These are phyloP conservation scores for Chlamydomonas incerta DNA, from an alignment of 139 green algal species.

Conservation along the genomic window DNA sequence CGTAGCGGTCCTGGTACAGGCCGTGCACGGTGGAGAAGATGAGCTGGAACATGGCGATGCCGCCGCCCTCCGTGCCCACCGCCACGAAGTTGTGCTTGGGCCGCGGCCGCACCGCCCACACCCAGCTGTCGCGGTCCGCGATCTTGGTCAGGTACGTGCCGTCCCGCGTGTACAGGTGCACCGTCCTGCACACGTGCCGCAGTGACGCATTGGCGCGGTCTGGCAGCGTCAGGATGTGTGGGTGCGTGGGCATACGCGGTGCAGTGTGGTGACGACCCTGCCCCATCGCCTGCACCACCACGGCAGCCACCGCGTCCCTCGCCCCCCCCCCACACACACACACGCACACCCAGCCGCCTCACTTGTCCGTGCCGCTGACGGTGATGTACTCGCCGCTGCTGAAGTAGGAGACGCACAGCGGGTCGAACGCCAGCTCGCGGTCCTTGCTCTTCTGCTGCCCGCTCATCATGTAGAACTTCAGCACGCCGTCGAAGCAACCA, in stretches of 20 bases:
- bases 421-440: slow-evolving; percentile 67
- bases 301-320: too few relatives aligned
- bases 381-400: slow-evolving; percentile 75
- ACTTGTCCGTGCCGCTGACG: slow-evolving; percentile 75
- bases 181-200: slow-evolving; percentile 54
- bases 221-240: too few relatives aligned
- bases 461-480: slow-evolving; percentile 80
- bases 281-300: too few relatives aligned
- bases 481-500: slow-evolving; percentile 79
- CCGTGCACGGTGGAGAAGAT: slow-evolving; percentile 82
- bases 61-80: slow-evolving; percentile 80
- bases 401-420: slow-evolving; percentile 70
- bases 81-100: slow-evolving; percentile 80
- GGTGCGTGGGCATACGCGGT: too few relatives aligned
- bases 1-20: slow-evolving; percentile 79
- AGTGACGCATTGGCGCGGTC: too few relatives aligned
- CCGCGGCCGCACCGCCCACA: slow-evolving; percentile 70
- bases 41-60: slow-evolving; percentile 78
- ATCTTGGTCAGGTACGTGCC: slow-evolving; percentile 76
- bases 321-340: background rate
- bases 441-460: slow-evolving; percentile 77
- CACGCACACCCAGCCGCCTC: background rate
- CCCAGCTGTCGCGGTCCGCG: slow-evolving; percentile 69
- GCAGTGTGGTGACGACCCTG: too few relatives aligned
- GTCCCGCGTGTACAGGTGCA: slow-evolving; percentile 75